Conservation (phyloP, 495 filamentous ascomycete genomes). For the Aspergillus cavernicola region DNA sequence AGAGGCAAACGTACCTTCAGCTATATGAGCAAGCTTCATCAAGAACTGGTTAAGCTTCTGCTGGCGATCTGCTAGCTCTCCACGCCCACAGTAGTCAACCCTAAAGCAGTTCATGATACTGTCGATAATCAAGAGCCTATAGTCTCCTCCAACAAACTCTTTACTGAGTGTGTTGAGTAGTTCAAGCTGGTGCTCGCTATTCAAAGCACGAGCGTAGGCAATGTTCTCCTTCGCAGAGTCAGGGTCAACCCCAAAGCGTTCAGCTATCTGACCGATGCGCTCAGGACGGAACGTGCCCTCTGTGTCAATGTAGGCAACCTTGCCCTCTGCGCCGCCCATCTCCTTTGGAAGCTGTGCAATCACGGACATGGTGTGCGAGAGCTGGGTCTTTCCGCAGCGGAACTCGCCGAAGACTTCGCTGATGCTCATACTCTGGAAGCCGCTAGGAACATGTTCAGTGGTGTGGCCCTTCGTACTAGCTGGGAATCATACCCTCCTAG, state of each 20-base stretch:
- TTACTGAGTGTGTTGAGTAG: slow-evolving; percentile 62
- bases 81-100: slow-evolving; percentile 70
- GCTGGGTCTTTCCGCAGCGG: slow-evolving; percentile 73
- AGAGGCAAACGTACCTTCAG: slow-evolving; percentile 50
- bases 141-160: slow-evolving; percentile 65
- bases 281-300: slow-evolving; percentile 79
- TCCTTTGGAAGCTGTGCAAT: slow-evolving; percentile 57
- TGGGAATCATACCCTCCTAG: slow-evolving; percentile 53
- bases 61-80: slow-evolving; percentile 72
- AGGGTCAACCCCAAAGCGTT: slow-evolving; percentile 67
- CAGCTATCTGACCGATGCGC: slow-evolving; percentile 66
- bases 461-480: background rate
- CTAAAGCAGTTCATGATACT: slow-evolving; percentile 78
- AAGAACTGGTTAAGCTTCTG: slow-evolving; percentile 72
- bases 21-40: slow-evolving; percentile 66
- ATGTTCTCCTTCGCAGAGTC: slow-evolving; percentile 72
- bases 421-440: slow-evolving; percentile 78
- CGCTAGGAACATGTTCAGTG: slow-evolving; percentile 37
- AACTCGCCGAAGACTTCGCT: slow-evolving; percentile 73
- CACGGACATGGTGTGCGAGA: slow-evolving; percentile 66
- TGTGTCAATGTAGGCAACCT: slow-evolving; percentile 78
- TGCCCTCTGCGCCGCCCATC: slow-evolving; percentile 71
- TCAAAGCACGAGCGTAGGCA: slow-evolving; percentile 65
- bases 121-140: slow-evolving; percentile 71
- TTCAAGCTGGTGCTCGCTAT: slow-evolving; percentile 74